These are phyloP conservation scores for Fagus crenata DNA, from an alignment of 306 rosid species.

Conservation along the genomic window DNA sequence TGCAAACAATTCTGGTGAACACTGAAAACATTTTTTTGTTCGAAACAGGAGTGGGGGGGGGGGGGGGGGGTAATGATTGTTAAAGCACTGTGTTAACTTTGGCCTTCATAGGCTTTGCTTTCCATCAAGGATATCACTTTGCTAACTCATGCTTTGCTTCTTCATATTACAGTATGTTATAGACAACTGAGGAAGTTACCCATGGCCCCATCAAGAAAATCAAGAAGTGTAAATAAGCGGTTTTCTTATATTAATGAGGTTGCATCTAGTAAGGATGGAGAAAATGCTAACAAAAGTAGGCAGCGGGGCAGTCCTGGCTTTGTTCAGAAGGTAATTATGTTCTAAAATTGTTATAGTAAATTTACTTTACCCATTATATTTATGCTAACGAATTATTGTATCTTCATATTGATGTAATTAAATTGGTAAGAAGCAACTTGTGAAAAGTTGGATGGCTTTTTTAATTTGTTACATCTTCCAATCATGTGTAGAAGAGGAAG, in stretches of 20 bases:
- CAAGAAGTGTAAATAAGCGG: conserved; percentile 71
- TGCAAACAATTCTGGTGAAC: not conserved
- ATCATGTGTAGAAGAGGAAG: conserved; percentile 78
- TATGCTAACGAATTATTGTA: not conserved
- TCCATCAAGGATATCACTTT: conserved; percentile 13
- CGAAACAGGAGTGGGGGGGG: too few species aligned
- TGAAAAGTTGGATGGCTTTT: conserved; percentile 19
- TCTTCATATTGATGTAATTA: not conserved
- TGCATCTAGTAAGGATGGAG: conserved; percentile 51
- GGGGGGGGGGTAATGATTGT: not conserved
- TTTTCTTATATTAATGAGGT: conserved; percentile 57
- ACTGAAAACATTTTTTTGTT: not conserved
- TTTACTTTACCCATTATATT: not conserved
- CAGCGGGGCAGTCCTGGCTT: conserved; percentile 59
- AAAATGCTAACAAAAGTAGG: conserved; percentile 56
- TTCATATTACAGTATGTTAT: conserved; percentile 32
- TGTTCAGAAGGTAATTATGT: conserved; percentile 39
- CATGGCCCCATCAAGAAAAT: conserved; percentile 85
- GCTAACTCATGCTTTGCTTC: conserved; percentile 33
- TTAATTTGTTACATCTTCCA: conserved; percentile 21
- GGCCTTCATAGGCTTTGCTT: conserved; percentile 6
- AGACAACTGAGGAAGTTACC: conserved; percentile 43
- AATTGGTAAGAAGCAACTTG: conserved; percentile 2
- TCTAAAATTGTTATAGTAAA: conserved; percentile 22
- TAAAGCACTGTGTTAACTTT: not conserved